These are phyloP conservation scores for Ustilago loliicola DNA, from an alignment of 1,284 basidiomycete species.

Conservation along the genomic window DNA sequence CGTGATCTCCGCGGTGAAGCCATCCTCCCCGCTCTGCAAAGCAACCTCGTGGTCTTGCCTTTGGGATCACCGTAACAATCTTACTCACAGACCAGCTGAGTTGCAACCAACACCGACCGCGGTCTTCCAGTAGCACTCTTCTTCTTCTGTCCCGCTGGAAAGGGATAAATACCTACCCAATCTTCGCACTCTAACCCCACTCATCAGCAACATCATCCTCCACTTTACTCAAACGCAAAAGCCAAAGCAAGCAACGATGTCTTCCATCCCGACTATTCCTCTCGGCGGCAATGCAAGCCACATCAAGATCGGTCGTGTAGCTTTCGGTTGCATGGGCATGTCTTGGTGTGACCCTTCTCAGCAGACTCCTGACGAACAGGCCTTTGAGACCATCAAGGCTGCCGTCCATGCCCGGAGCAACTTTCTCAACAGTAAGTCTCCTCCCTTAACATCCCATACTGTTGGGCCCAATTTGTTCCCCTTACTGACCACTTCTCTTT, in stretches of 20 bases:
- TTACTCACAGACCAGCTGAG: too few relatives aligned
- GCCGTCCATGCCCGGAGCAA: constrained; percentile 76
- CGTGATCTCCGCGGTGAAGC: not conserved
- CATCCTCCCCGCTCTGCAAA: not conserved
- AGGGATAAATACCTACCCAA: not conserved
- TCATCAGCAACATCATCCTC: not conserved
- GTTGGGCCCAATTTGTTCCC: not conserved
- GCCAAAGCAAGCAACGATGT: constrained; percentile 60
- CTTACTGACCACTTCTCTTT: not conserved
- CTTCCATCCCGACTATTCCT: constrained; percentile 23
- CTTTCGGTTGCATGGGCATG: constrained; percentile 61
- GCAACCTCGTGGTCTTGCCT: not conserved
- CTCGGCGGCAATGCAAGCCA: constrained; percentile 54
- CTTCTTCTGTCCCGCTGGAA: not conserved
- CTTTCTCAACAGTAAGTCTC: constrained; percentile 68
- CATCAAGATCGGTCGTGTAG: constrained; percentile 55
- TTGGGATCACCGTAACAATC: not conserved
- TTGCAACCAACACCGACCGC: too few relatives aligned
- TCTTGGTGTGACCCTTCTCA: constrained; percentile 49
- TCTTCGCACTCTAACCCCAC: not conserved
- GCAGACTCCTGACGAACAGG: constrained; percentile 74
- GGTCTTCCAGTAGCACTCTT: too few relatives aligned
- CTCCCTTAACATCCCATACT: not conserved
- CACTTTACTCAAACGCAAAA: not conserved
- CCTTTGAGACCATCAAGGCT: constrained; percentile 76